These are phyloP conservation scores for Bassia scoparia DNA, from an alignment of 148 eudicot species.

Conservation along the genomic window DNA sequence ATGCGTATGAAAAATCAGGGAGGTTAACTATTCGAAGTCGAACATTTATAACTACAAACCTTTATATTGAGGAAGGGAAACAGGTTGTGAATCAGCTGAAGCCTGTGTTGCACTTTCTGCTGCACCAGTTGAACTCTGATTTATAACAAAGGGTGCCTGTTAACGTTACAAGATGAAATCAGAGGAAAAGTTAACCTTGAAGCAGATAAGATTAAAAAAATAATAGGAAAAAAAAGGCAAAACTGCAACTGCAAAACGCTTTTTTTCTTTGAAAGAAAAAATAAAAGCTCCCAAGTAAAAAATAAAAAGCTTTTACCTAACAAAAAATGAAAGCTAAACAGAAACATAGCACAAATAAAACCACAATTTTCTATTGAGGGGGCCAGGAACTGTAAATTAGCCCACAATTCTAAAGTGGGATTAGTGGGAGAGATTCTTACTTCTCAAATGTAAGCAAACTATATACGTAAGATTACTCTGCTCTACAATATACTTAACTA, in stretches of 20 bases:
- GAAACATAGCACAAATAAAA: too few relatives aligned
- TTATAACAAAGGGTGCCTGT: conserved; percentile 54
- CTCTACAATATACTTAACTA: too few relatives aligned
- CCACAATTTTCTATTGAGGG: too few relatives aligned
- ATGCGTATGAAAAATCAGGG: neutral
- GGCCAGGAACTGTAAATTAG: too few relatives aligned
- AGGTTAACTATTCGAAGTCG: neutral
- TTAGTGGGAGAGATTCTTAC: too few relatives aligned
- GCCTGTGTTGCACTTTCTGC: conserved; percentile 53
- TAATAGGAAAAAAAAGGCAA: neutral
- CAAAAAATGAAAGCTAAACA: too few relatives aligned
- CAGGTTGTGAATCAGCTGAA: conserved; percentile 45
- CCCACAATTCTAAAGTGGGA: too few relatives aligned
- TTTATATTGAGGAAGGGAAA: conserved; percentile 40
- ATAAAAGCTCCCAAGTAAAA: too few relatives aligned
- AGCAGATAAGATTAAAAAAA: neutral
- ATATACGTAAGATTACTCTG: too few relatives aligned
- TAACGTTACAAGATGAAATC: conserved; percentile 11
- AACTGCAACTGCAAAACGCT: neutral
- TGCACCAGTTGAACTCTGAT: conserved; percentile 43
- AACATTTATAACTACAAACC: conserved; percentile 37
- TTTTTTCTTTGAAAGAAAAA: too few relatives aligned
- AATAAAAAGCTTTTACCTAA: too few relatives aligned
- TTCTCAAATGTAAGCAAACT: too few relatives aligned
- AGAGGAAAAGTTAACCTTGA: neutral